Evolutionary conservation across 2,329 filamentous ascomycete genomes (phyloP).

Genomic region (Talaromyces funiculosus): DNA sequence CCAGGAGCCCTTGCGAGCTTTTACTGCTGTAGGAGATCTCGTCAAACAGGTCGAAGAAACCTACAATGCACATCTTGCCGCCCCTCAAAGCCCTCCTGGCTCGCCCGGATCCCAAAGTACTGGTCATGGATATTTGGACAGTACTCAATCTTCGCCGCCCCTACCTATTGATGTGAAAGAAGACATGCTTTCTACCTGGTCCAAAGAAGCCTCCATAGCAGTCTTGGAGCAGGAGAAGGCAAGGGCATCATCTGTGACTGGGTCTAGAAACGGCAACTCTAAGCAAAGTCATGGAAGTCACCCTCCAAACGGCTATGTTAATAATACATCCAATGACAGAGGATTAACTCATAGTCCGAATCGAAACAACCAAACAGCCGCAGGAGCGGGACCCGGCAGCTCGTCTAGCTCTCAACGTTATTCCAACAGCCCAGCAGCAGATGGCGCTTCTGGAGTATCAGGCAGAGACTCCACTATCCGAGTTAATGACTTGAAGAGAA

Average conservation of each 20-base stretch:
- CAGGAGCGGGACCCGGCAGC: slow-evolving; percentile 16
- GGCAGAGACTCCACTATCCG: slow-evolving; percentile 42
- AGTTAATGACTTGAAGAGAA: slow-evolving; percentile 45
- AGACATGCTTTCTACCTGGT: slow-evolving; percentile 75
- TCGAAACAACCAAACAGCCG: slow-evolving; percentile 18
- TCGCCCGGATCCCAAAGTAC: slow-evolving; percentile 65
- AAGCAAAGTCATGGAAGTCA: slow-evolving; percentile 24
- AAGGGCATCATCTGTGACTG: slow-evolving; percentile 68
- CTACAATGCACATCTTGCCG: slow-evolving; percentile 58
- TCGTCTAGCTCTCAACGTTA: slow-evolving; percentile 28
- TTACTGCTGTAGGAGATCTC: slow-evolving; percentile 65
- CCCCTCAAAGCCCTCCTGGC: slow-evolving; percentile 62
- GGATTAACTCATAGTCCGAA: slow-evolving; percentile 21
- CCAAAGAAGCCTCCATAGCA: slow-evolving; percentile 65
- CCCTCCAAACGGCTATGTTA: slow-evolving; percentile 27
- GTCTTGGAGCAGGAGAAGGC: slow-evolving; percentile 61
- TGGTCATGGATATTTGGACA: slow-evolving; percentile 42
- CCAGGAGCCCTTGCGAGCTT: slow-evolving; percentile 54
- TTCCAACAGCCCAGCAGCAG: slow-evolving; percentile 32
- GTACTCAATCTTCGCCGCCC: slow-evolving; percentile 42
- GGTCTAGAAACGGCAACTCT: slow-evolving; percentile 61
- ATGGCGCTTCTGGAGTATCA: slow-evolving; percentile 31
- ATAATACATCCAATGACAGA: slow-evolving; percentile 26
- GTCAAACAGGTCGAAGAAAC: slow-evolving; percentile 68
- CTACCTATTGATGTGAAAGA: slow-evolving; percentile 65